These are phyloP conservation scores for Sphaerobolus stellatus DNA, from an alignment of 1,284 basidiomycete species.

Conservation along the genomic window DNA sequence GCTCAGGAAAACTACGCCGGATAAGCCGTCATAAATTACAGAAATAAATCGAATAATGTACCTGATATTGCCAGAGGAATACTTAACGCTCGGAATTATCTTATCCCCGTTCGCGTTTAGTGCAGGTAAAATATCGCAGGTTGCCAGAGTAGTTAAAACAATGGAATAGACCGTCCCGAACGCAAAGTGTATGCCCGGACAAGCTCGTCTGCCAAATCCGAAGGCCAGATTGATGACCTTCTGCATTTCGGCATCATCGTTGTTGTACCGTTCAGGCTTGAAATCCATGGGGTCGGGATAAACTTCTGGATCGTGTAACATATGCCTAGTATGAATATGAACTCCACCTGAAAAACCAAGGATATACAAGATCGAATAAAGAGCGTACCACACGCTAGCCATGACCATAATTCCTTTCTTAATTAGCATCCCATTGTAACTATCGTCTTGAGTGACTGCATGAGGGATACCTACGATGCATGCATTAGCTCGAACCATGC, in stretches of 20 bases:
- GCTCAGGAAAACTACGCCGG: neutral
- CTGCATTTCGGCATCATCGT: conserved; percentile 23
- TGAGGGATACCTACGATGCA: too few relatives aligned
- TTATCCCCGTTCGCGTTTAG: neutral
- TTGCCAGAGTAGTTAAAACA: neutral
- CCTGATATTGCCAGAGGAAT: neutral
- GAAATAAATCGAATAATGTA: neutral
- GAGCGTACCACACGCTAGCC: conserved; percentile 3
- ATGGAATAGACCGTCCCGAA: neutral
- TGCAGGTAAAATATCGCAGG: neutral
- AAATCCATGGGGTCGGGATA: conserved; percentile 38
- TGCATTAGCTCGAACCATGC: too few relatives aligned
- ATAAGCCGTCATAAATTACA: too few relatives aligned
- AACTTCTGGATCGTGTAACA: conserved; percentile 9
- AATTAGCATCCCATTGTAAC: conserved; percentile 3
- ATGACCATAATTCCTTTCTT: conserved; percentile 3
- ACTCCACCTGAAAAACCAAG: neutral
- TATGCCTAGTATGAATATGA: neutral
- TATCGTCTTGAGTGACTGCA: neutral
- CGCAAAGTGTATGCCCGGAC: neutral
- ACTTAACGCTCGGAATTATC: neutral
- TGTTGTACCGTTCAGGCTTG: conserved; percentile 33
- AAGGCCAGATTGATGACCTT: neutral
- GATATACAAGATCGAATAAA: neutral
- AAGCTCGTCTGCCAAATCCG: neutral